Conservation (phyloP, 164 flowering plant genomes). For the Litsea cubeba region DNA sequence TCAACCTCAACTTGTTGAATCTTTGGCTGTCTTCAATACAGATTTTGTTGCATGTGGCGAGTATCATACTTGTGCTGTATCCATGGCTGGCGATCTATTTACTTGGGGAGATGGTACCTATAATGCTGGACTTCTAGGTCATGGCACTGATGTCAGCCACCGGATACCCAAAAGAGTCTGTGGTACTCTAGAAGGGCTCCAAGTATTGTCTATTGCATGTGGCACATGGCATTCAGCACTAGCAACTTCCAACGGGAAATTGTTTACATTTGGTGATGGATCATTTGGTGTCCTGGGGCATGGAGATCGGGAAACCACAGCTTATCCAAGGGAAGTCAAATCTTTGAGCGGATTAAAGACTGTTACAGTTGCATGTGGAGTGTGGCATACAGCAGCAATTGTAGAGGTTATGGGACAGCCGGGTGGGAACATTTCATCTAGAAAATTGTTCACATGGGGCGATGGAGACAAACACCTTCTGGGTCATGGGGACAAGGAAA, state of each 20-base stretch:
- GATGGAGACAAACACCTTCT: slow-evolving; percentile 74
- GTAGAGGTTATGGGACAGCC: slow-evolving; percentile 54
- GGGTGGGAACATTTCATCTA: slow-evolving; percentile 31
- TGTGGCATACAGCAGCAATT: slow-evolving; percentile 86
- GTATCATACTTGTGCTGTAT: slow-evolving; percentile 77
- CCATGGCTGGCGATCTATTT: slow-evolving; percentile 66
- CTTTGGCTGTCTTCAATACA: slow-evolving; percentile 46
- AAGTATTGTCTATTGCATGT: slow-evolving; percentile 69
- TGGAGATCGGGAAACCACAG: slow-evolving; percentile 58
- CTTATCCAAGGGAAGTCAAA: slow-evolving; percentile 67
- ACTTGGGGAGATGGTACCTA: slow-evolving; percentile 83
- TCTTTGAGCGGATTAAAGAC: slow-evolving; percentile 49
- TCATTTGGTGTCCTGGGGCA: slow-evolving; percentile 80
- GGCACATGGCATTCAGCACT: slow-evolving; percentile 85
- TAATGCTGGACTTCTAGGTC: slow-evolving; percentile 72
- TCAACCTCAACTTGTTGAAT: slow-evolving; percentile 71
- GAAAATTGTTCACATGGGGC: slow-evolving; percentile 88
- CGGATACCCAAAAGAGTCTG: slow-evolving; percentile 76
- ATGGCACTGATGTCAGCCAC: slow-evolving; percentile 65
- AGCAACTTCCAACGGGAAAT: slow-evolving; percentile 50
- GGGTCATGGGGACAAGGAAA: slow-evolving; percentile 75
- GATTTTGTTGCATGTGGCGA: slow-evolving; percentile 80
- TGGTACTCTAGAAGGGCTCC: slow-evolving; percentile 74
- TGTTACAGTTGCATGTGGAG: slow-evolving; percentile 73
- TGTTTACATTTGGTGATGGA: slow-evolving; percentile 86